Conservation (phyloP, 2,329 filamentous ascomycete species). For the Cordyceps fumosorosea region DNA sequence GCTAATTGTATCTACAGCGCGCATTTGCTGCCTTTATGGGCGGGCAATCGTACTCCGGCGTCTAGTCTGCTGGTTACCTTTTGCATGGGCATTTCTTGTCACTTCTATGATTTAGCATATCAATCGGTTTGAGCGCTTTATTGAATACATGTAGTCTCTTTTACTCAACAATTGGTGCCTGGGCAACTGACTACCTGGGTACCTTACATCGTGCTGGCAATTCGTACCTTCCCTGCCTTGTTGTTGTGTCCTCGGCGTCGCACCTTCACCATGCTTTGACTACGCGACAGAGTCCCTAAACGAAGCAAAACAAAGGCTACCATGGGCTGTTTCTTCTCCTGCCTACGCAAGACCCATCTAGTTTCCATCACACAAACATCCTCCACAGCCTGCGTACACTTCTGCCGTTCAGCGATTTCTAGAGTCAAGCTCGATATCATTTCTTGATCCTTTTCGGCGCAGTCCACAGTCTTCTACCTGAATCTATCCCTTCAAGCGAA, state of each 20-base stretch:
- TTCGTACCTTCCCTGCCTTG: background rate
- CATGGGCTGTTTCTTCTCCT: background rate
- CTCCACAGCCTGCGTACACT: background rate
- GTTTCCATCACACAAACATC: background rate
- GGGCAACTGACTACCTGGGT: too few relatives aligned
- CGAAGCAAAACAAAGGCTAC: background rate
- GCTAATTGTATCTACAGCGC: constrained; percentile 29
- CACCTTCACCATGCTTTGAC: background rate
- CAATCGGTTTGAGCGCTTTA: background rate
- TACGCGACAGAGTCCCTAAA: background rate
- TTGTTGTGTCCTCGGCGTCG: background rate
- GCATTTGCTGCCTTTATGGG: constrained; percentile 47
- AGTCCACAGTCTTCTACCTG: background rate
- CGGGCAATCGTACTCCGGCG: constrained; percentile 35
- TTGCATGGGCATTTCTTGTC: background rate
- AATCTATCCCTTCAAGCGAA: background rate
- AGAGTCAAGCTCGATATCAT: constrained; percentile 6
- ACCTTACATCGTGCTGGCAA: background rate
- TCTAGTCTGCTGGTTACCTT: background rate
- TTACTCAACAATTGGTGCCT: background rate
- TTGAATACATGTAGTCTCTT: background rate
- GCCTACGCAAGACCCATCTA: background rate
- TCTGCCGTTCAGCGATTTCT: constrained; percentile 4
- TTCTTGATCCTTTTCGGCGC: background rate
- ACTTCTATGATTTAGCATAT: background rate